phyloP scores from a whole-genome alignment of 2,329 filamentous ascomycete species.

The Alternaria conjuncta region DNA sequence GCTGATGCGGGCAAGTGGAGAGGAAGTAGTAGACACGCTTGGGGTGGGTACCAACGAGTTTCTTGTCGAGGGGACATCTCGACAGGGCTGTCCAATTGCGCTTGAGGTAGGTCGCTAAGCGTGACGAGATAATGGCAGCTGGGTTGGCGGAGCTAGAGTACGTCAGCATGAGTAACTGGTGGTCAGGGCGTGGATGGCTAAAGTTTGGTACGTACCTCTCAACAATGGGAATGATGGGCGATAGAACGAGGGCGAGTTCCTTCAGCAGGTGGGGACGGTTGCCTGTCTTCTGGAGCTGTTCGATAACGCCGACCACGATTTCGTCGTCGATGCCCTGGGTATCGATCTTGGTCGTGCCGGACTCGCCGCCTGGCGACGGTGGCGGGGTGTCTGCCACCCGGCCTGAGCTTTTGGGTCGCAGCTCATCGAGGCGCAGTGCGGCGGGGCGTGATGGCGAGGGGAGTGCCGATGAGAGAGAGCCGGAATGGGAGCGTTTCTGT shows the following conservation, averaged over 20 bases:
- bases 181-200: constrained; percentile 21
- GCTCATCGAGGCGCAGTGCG: constrained; percentile 56
- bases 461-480: constrained; percentile 48
- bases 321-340: constrained; percentile 89
- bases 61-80: constrained; percentile 89
- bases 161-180: constrained; percentile 42
- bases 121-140: constrained; percentile 91
- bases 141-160: constrained; percentile 85
- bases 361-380: constrained; percentile 69
- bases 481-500: constrained; percentile 77
- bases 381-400: constrained; percentile 73
- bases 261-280: constrained; percentile 95
- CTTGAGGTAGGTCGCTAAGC: constrained; percentile 87
- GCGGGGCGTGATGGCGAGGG: constrained; percentile 55
- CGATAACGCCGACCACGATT: constrained; percentile 88
- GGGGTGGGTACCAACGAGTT: constrained; percentile 89
- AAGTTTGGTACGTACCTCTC: constrained; percentile 75
- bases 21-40: constrained; percentile 97
- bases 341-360: constrained; percentile 67
- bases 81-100: constrained; percentile 77
- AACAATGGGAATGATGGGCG: constrained; percentile 78
- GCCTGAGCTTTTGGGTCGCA: constrained; percentile 53
- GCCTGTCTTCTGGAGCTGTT: constrained; percentile 85
- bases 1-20: constrained; percentile 83
- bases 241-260: constrained; percentile 82